Evolutionary conservation across 2,329 filamentous ascomycete species (phyloP), one percentile per base, ranked within the genome.

Genomic region (Colletotrichum agaves): DNA sequence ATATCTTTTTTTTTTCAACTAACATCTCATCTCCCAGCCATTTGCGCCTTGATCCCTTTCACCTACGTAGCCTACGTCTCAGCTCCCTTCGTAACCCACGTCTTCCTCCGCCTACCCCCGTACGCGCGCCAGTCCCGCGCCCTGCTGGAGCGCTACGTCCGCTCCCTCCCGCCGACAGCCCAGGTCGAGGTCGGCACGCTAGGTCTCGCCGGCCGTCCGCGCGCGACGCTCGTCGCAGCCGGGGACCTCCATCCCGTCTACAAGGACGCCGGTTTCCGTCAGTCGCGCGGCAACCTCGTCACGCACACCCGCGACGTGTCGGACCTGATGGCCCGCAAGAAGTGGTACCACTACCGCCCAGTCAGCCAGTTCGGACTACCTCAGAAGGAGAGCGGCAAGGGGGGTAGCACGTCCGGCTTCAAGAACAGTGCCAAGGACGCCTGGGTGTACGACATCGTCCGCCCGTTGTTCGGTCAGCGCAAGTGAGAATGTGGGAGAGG

Each of bases 61-160:
- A 64, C 88, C 39, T 87, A 90, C 73, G 83, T 93, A 21, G 82
- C 85, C 39, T 91, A 89, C 76, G 85, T 86, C 52, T 88, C 90
- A 2, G 83, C 87, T 0, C 91, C 93, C 3, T 92, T 91, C 74
- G 91, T 95, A 7, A 88, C 89, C 44, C 89, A 90, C 74, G 84
- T 96, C 67, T 88, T 92, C 77, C 80, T 96, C 56, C 85, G 87
- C 21, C 82, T 94, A 2, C 93, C 93, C 0, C 76, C 82, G 0
- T 86, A 85, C 71, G 91, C 91, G 15, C 87, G 91, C 49, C 78
- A 83, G 43, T 91, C 90, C 0, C 85, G 85, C 37, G 79, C 85
- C 31, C 78, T 84, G 56, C 80, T 91, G 21, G 78, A 84, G 65
- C 83, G 84, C 61, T 90, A 86, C 74, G 78, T 86, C 35, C 78